Percentiles rank a stretch among this genome's conserved stretches.
Evolutionary conservation across 495 filamentous ascomycete species (phyloP).

Genomic region (Xylaria telfairii): DNA sequence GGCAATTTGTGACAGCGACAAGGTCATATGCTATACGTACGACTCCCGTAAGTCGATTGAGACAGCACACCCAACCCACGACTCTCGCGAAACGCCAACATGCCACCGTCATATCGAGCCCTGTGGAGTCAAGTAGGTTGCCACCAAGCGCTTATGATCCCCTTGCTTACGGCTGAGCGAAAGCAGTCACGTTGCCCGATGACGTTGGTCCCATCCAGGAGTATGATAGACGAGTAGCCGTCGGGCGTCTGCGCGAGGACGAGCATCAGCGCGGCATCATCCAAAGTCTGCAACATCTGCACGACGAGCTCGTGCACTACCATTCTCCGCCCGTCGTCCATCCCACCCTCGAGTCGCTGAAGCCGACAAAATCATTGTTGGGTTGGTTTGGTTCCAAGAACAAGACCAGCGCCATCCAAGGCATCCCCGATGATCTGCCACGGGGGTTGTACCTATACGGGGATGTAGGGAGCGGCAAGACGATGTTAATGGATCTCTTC

Average conservation of each 20-base stretch:
- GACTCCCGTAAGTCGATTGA: slow-evolving; percentile 9
- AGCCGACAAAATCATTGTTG: slow-evolving; percentile 70
- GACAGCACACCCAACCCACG: neutral
- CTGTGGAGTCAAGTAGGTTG: slow-evolving; percentile 24
- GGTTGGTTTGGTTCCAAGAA: slow-evolving; percentile 67
- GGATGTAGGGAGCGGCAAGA: slow-evolving; percentile 97
- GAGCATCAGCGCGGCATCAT: slow-evolving; percentile 92
- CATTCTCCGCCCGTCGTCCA: slow-evolving; percentile 73
- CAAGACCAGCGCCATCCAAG: slow-evolving; percentile 39
- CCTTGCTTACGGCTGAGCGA: slow-evolving; percentile 14
- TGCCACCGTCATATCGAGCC: slow-evolving; percentile 10
- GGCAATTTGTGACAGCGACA: slow-evolving; percentile 23
- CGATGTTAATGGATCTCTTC: slow-evolving; percentile 99
- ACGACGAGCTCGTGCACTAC: slow-evolving; percentile 81
- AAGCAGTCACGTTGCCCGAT: slow-evolving; percentile 29
- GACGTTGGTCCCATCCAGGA: slow-evolving; percentile 77
- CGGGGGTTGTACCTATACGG: slow-evolving; percentile 95
- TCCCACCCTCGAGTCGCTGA: slow-evolving; percentile 75
- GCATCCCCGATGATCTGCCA: slow-evolving; percentile 75
- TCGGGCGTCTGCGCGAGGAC: slow-evolving; percentile 79
- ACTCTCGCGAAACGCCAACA: slow-evolving; percentile 7
- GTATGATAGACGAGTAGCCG: slow-evolving; percentile 79
- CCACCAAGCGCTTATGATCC: neutral
- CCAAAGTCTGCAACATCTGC: slow-evolving; percentile 83
- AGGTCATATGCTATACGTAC: neutral